Percentiles rank a stretch among this genome's conserved stretches.
Conservation (phyloP, 139 green algal genomes). For the Volvox reticuliferus region DNA sequence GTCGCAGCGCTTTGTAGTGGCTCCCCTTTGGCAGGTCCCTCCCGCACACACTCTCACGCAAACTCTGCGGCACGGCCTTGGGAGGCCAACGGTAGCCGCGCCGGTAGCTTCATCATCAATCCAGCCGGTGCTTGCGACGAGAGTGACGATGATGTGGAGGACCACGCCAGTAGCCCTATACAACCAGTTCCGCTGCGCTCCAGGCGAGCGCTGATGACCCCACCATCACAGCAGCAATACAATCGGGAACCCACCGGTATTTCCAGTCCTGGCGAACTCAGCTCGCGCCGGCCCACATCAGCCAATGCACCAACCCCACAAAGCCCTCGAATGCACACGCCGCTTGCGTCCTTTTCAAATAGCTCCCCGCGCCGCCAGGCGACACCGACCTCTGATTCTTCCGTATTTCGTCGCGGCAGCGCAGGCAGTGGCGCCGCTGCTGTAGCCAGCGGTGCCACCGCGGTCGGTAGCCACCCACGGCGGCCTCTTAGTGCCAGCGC, state of each 20-base stretch:
- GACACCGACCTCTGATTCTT: neutral
- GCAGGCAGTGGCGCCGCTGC: neutral
- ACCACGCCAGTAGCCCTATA: neutral
- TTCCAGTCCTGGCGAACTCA: neutral
- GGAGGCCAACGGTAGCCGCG: too few species aligned
- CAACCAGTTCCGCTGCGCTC: neutral
- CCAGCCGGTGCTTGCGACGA: neutral
- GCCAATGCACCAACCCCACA: neutral
- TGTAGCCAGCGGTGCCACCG: neutral
- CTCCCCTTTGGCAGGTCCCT: neutral
- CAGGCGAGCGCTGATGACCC: neutral
- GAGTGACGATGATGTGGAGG: neutral
- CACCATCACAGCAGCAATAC: neutral
- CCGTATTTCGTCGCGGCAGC: neutral
- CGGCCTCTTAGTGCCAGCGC: conserved; percentile 19
- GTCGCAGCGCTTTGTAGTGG: neutral
- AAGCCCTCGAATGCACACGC: neutral
- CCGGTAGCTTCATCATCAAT: neutral
- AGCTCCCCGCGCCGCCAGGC: neutral
- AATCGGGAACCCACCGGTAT: neutral
- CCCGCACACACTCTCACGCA: neutral
- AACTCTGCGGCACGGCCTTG: neutral
- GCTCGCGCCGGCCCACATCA: neutral
- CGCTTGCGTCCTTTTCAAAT: neutral
- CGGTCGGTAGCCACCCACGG: neutral